These are phyloP conservation scores for Coniochaeta prunicola DNA, from an alignment of 2,329 filamentous ascomycete genomes.

Conservation along the genomic window DNA sequence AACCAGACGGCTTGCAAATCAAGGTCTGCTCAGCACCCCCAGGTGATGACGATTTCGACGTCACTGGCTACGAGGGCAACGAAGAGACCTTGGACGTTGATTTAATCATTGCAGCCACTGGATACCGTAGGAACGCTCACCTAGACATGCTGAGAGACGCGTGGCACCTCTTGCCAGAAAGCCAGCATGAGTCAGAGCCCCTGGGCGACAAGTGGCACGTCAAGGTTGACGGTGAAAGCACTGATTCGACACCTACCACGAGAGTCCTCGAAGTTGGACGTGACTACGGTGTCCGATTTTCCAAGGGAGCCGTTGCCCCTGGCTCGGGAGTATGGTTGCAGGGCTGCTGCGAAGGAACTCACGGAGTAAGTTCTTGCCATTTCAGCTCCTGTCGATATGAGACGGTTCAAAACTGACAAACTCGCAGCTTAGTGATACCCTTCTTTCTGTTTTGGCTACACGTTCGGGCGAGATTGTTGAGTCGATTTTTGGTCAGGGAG, in stretches of 20 bases:
- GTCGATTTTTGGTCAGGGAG: conserved; percentile 54
- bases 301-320: conserved; percentile 56
- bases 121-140: conserved; percentile 74
- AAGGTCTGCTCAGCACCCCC: conserved; percentile 43
- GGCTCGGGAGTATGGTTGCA: conserved; percentile 85
- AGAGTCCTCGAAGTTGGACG: conserved; percentile 60
- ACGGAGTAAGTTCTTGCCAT: conserved; percentile 63
- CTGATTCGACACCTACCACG: background rate
- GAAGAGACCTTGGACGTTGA: conserved; percentile 68
- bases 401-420: conserved; percentile 9
- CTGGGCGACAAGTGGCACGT: conserved; percentile 10
- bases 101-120: conserved; percentile 78
- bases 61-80: conserved; percentile 16
- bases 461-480: conserved; percentile 72
- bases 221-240: conserved; percentile 10
- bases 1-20: conserved; percentile 44
- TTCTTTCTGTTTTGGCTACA: conserved; percentile 70
- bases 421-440: conserved; percentile 65
- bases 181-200: conserved; percentile 4
- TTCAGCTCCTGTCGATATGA: background rate
- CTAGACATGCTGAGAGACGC: conserved; percentile 66
- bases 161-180: conserved; percentile 56
- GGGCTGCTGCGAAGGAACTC: conserved; percentile 86
- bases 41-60: conserved; percentile 19
- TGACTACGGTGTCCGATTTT: conserved; percentile 73